Conservation (phyloP, 1,284 basidiomycete genomes). For the Apiotrichum siamense region DNA sequence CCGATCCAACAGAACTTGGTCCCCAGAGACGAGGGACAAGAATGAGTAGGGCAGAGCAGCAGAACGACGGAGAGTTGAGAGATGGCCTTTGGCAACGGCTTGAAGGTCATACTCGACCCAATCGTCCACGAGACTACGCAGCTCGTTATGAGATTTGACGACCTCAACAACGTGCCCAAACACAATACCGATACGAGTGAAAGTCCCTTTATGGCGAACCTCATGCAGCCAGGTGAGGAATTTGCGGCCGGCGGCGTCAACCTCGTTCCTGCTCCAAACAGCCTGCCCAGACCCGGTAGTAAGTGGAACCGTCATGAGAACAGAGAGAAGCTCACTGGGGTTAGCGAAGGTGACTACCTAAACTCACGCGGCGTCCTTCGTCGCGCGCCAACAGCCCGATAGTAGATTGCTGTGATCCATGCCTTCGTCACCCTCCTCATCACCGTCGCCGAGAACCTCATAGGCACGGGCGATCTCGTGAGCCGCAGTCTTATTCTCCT, state of each 20-base stretch:
- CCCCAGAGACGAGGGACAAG: conserved; percentile 34
- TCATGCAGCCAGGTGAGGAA: conserved; percentile 45
- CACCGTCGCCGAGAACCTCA: conserved; percentile 32
- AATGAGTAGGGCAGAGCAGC: conserved; percentile 44
- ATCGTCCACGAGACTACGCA: conserved; percentile 20
- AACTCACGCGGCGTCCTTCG: conserved; percentile 41
- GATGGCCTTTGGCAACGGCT: conserved; percentile 33
- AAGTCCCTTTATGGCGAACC: conserved; percentile 46
- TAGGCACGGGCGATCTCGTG: conserved; percentile 46
- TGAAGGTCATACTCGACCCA: conserved; percentile 42
- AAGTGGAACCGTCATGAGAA: conserved; percentile 26
- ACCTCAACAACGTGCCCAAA: conserved; percentile 35
- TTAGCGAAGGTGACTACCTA: background rate
- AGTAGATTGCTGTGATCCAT: conserved; percentile 38
- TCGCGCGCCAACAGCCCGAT: conserved; percentile 45
- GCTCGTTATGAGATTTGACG: conserved; percentile 14
- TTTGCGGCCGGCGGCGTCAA: conserved; percentile 28
- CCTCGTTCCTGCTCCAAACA: conserved; percentile 31
- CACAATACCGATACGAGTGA: conserved; percentile 38
- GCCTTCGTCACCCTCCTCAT: conserved; percentile 24
- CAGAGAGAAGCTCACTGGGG: conserved; percentile 35
- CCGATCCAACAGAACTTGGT: conserved; percentile 29
- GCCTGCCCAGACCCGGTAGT: conserved; percentile 8
- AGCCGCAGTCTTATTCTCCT: conserved; percentile 22
- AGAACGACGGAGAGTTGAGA: conserved; percentile 44